Base-by-base conservation (phyloP, 306 rosid genomes). In the Quillaja saponaria region DNA sequence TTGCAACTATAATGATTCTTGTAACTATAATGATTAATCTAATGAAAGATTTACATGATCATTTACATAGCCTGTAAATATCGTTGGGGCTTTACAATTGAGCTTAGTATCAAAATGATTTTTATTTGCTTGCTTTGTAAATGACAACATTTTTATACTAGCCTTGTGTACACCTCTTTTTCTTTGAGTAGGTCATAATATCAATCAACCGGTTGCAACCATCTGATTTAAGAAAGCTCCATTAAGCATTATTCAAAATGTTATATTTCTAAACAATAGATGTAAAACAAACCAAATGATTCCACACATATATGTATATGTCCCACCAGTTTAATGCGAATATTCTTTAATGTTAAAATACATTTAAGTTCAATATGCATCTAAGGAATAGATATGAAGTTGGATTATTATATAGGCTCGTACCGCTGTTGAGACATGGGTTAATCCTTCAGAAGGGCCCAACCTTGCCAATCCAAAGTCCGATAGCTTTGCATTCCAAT, bases 361-460 rank as follows among this genome's bases (percentile, higher is more conserved):
- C 31, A 25, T 4, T 25, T 25, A 25, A 25, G 4, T 25, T 25
- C 31, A 25, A 25, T 25, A 25, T 25, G 31, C n/a, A n/a, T n/a
- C n/a, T n/a, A n/a, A n/a, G n/a, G n/a, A n/a, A n/a, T n/a, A n/a
- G n/a, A 46, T 13, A 55, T 34, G 42, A 58, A 76, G 55, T 61
- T 17, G 46, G 59, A 59, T 57, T 39, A 58, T 45, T 49, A 13
- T 37, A 58, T 63, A 76, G 6, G 64, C 55, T 14, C 95, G 67
- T 92, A 92, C 99, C 84, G 94, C 96, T 37, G 99, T 92, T 34
- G 99, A 89, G 78, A 92, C 95, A 37, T 92, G 99, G 72, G 96
- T 89, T 58, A 82, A 69, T 61, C 99, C 99, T 69, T 92, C 99
- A 10, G 94, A 44, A 33, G 96, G 99, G 55, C 99, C 96, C 78